A percentile compares a stretch with the other conserved stretches of the same genome.
These are phyloP conservation scores for Solioccasus polychromus DNA, from an alignment of 768 basidiomycete species.

Conservation along the genomic window DNA sequence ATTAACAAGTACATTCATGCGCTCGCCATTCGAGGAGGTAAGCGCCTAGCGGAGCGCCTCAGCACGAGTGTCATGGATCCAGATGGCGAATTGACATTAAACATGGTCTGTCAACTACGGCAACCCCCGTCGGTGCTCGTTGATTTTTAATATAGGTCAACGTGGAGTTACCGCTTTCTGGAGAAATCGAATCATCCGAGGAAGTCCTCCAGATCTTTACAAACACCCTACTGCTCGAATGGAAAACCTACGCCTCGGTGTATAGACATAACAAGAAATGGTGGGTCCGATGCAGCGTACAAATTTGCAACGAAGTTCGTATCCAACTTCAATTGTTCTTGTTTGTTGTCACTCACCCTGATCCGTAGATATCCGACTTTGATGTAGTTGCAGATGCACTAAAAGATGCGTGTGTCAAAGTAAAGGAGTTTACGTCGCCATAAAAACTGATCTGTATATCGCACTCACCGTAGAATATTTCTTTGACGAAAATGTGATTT, in stretches of 20 bases:
- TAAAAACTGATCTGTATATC: not conserved
- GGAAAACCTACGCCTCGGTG: constrained; percentile 10
- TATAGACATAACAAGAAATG: constrained; percentile 31
- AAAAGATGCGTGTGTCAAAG: constrained; percentile 21
- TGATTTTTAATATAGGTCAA: constrained; percentile 31
- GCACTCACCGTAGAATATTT: too few species aligned
- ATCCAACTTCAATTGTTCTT: not conserved
- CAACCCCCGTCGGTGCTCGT: not conserved
- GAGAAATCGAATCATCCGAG: constrained; percentile 19
- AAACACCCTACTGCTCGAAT: constrained; percentile 20
- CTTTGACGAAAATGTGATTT: too few species aligned
- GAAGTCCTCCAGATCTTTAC: constrained; percentile 14
- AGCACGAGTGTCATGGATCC: constrained; percentile 65
- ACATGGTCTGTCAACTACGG: constrained; percentile 51
- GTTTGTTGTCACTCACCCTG: not conserved
- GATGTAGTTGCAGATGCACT: constrained; percentile 27
- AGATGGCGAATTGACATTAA: constrained; percentile 55
- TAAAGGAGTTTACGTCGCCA: constrained; percentile 5
- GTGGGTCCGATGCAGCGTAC: constrained; percentile 32
- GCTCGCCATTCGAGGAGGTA: constrained; percentile 67
- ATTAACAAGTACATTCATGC: constrained; percentile 71
- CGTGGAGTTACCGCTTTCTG: constrained; percentile 38
- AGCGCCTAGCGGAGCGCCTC: constrained; percentile 53
- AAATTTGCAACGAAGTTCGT: constrained; percentile 33
- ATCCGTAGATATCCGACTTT: constrained; percentile 32